Percentiles rank a stretch among this genome's conserved stretches.
phyloP scores from a whole-genome alignment of 305 asterid species.

The Fraxinus velutina region DNA sequence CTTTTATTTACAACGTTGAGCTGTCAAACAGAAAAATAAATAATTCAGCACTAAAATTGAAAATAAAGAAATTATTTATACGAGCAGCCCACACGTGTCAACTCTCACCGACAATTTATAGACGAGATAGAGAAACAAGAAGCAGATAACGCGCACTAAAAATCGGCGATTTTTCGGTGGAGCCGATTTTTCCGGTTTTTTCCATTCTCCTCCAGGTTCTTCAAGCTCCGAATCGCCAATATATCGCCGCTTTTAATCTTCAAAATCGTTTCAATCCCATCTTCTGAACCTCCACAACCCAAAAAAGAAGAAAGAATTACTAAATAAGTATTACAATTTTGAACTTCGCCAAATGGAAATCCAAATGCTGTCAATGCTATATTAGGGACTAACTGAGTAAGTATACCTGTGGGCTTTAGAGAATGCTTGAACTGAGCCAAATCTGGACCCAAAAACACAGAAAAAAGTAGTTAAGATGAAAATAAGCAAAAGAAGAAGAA shows the following conservation, averaged over 20 bases:
- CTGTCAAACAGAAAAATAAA: background rate
- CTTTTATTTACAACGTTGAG: background rate
- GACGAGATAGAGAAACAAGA: background rate
- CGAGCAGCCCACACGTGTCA: constrained; percentile 22
- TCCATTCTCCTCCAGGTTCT: constrained; percentile 41
- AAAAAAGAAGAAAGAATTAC: background rate
- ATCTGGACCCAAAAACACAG: constrained; percentile 34
- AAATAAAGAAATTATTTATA: background rate
- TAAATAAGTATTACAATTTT: background rate
- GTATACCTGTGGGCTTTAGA: constrained; percentile 28
- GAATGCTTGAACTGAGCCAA: constrained; percentile 44
- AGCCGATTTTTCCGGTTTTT: constrained; percentile 22
- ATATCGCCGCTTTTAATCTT: constrained; percentile 43
- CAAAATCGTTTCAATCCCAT: constrained; percentile 23
- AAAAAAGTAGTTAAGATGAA: background rate
- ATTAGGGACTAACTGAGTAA: background rate
- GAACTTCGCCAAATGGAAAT: background rate
- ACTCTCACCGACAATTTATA: constrained; percentile 28
- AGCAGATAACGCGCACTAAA: constrained; percentile 30
- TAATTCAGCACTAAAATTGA: background rate
- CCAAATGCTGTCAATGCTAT: background rate
- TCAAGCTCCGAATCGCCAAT: constrained; percentile 53
- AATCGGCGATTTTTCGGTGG: constrained; percentile 60
- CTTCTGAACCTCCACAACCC: constrained; percentile 21
- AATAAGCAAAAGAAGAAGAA: background rate